Evolutionary conservation across 1,284 basidiomycete species (phyloP).

Genomic region (Ustilago esculenta): DNA sequence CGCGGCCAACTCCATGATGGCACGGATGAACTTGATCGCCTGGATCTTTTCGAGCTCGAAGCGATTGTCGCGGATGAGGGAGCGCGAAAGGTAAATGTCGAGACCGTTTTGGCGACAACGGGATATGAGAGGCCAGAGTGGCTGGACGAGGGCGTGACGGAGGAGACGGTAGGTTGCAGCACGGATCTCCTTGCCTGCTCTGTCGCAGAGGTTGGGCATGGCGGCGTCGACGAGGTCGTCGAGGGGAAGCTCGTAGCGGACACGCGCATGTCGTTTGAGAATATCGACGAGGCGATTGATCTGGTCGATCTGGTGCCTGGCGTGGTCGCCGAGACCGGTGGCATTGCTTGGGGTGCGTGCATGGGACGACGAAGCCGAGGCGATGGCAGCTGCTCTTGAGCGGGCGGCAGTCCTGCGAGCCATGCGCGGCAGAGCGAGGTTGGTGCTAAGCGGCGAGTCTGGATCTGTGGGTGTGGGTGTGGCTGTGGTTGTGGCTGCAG

Average conservation of each 20-base stretch:
- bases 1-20: conserved; percentile 73
- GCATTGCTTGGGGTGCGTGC: conserved; percentile 53
- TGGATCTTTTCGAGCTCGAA: conserved; percentile 89
- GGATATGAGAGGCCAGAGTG: conserved; percentile 67
- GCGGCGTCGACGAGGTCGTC: conserved; percentile 77
- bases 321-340: conserved; percentile 45
- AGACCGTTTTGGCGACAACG: conserved; percentile 74
- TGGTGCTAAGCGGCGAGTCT: conserved; percentile 27
- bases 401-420: conserved; percentile 35
- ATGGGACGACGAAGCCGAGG: conserved; percentile 33
- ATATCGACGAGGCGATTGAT: conserved; percentile 76
- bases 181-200: conserved; percentile 78
- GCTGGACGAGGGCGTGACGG: conserved; percentile 80
- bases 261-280: conserved; percentile 78
- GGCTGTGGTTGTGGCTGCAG: neutral
- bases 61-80: conserved; percentile 84
- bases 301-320: conserved; percentile 44
- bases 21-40: conserved; percentile 89
- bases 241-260: conserved; percentile 79
- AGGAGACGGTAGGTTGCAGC: conserved; percentile 87
- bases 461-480: conserved; percentile 5
- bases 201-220: conserved; percentile 80
- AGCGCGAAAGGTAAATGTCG: conserved; percentile 87
- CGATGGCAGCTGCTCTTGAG: conserved; percentile 42
- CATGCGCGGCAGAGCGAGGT: conserved; percentile 30